These are phyloP conservation scores for Canna indica DNA, from an alignment of 176 grass and related monocot species.

Conservation along the genomic window DNA sequence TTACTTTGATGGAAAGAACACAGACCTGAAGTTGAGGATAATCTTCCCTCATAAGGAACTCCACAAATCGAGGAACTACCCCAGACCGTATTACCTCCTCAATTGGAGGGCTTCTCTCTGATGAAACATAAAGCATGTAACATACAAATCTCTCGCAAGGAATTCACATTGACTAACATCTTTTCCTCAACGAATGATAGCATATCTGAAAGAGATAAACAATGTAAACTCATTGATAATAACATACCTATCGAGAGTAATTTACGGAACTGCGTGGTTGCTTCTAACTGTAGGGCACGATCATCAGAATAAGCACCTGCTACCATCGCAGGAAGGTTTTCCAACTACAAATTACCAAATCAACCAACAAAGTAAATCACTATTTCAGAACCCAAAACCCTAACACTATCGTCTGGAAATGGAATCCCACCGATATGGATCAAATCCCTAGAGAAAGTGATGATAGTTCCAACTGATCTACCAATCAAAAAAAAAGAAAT, in stretches of 20 bases:
- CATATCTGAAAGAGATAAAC: background rate
- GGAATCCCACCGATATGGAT: background rate
- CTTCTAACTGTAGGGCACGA: conserved; percentile 55
- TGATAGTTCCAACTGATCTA: background rate
- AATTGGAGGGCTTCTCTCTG: conserved; percentile 93
- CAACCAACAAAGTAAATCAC: conserved; percentile 2
- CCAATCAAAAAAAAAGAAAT: conserved; percentile 15
- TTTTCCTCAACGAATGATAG: conserved; percentile 5
- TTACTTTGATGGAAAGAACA: background rate
- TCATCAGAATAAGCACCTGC: conserved; percentile 69
- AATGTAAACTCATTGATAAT: background rate
- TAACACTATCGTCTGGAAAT: background rate
- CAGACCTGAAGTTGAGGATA: conserved; percentile 83
- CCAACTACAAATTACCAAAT: conserved; percentile 49
- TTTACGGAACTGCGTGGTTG: conserved; percentile 84
- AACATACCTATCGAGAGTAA: conserved; percentile 80
- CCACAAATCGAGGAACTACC: conserved; percentile 91
- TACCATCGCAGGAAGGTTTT: conserved; percentile 88
- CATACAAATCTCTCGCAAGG: background rate
- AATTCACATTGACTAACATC: background rate
- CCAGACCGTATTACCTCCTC: conserved; percentile 93
- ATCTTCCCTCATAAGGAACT: conserved; percentile 93
- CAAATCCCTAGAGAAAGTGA: background rate
- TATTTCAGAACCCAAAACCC: background rate
- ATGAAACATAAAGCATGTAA: conserved; percentile 10